These are phyloP conservation scores for Avicennia marina DNA, from an alignment of 257 asterid species.

Conservation along the genomic window DNA sequence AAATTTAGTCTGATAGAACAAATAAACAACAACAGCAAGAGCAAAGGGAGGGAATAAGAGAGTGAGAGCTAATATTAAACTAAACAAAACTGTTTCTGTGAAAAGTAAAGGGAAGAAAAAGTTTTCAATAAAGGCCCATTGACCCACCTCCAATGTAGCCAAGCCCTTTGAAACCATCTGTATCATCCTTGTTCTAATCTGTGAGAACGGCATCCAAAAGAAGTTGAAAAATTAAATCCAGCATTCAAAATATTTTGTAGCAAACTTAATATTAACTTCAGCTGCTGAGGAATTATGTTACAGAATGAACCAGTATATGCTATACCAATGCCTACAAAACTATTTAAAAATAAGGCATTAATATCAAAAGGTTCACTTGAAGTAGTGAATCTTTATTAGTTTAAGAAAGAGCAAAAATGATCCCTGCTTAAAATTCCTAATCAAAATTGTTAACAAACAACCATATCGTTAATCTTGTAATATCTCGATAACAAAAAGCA, in stretches of 20 bases:
- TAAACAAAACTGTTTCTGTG: constrained; percentile 7
- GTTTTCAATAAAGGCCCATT: constrained; percentile 7
- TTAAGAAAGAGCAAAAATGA: constrained; percentile 1
- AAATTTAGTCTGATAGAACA: not conserved
- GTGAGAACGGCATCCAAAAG: constrained; percentile 20
- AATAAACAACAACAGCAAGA: constrained; percentile 4
- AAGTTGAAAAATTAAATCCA: constrained; percentile 12
- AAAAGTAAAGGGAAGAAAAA: constrained; percentile 10
- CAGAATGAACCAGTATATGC: not conserved
- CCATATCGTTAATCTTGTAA: too few species aligned
- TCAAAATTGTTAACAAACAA: not conserved
- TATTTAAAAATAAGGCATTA: too few species aligned
- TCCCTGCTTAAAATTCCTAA: not conserved
- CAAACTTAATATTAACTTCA: constrained; percentile 15
- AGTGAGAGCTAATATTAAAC: not conserved
- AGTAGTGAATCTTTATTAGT: constrained; percentile 5
- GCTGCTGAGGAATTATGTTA: not conserved
- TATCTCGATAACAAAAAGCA: not conserved
- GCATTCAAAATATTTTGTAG: constrained; percentile 3
- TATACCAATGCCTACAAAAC: not conserved
- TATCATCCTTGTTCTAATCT: constrained; percentile 85
- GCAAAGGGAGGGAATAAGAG: not conserved
- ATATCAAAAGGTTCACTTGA: constrained; percentile 10
- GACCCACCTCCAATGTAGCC: constrained; percentile 84
- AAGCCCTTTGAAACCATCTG: constrained; percentile 85